Conservation (phyloP, 495 filamentous ascomycete species). For the Neurospora sp. region DNA sequence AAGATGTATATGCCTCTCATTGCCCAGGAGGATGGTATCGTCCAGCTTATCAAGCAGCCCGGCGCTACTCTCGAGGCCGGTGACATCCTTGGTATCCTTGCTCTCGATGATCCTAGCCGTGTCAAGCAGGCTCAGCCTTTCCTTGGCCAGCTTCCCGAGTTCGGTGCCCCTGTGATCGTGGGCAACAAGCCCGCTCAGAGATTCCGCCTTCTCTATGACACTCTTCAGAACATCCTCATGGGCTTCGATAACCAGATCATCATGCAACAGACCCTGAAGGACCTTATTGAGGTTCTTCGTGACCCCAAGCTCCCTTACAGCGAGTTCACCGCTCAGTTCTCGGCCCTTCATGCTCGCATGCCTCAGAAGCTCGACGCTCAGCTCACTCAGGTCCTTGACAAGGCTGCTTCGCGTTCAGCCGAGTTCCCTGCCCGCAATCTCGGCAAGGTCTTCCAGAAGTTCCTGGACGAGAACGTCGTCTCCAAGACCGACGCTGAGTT, state of each 20-base stretch:
- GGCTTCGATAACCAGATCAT: constrained; percentile 97
- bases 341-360: constrained; percentile 92
- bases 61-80: constrained; percentile 96
- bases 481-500: constrained; percentile 53
- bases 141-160: constrained; percentile 78
- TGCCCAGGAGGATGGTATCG: constrained; percentile 92
- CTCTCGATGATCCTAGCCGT: constrained; percentile 88
- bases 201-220: constrained; percentile 65
- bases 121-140: constrained; percentile 98
- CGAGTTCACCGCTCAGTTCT: constrained; percentile 91
- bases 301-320: constrained; percentile 88
- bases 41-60: constrained; percentile 98
- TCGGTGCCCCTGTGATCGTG: constrained; percentile 75
- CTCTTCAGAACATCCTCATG: constrained; percentile 79
- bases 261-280: constrained; percentile 81
- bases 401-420: constrained; percentile 57
- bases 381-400: constrained; percentile 76
- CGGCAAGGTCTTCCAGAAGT: constrained; percentile 70
- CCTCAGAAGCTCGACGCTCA: constrained; percentile 79
- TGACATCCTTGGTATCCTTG: constrained; percentile 96
- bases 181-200: constrained; percentile 89
- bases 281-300: constrained; percentile 80
- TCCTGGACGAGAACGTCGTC: constrained; percentile 77
- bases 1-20: constrained; percentile 99
- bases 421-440: constrained; percentile 94